Evolutionary conservation across 1,139 yeast genomes (phyloP).

Genomic region (Hyphopichia wangnamkhiaoensis): DNA sequence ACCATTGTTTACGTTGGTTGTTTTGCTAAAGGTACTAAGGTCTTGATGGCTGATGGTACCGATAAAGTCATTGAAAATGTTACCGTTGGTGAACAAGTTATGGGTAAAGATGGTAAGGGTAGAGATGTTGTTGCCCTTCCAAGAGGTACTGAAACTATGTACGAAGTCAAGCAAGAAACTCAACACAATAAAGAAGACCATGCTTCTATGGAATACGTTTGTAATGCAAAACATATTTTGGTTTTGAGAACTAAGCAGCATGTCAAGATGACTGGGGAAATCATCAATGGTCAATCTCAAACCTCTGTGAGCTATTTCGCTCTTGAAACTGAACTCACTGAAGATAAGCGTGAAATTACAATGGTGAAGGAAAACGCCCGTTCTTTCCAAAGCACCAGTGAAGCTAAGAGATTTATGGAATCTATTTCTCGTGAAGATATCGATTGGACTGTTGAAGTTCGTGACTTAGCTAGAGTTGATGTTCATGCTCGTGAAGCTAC

Average conservation of each 20-base stretch:
- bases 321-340: constrained; percentile 6
- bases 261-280: constrained; percentile 12
- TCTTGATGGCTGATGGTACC: constrained; percentile 43
- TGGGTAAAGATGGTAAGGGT: constrained; percentile 45
- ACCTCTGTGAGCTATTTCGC: constrained; percentile 23
- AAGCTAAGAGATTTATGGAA: constrained; percentile 19
- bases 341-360: constrained; percentile 10
- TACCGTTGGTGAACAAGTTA: constrained; percentile 36
- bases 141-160: constrained; percentile 42
- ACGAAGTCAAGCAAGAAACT: constrained; percentile 27
- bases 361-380: constrained; percentile 16
- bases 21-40: constrained; percentile 37
- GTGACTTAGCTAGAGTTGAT: constrained; percentile 21
- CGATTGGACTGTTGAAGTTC: constrained; percentile 38
- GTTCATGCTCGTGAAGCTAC: constrained; percentile 22
- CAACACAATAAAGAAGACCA: constrained; percentile 10
- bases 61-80: constrained; percentile 32
- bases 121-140: constrained; percentile 42
- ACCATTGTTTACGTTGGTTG: constrained; percentile 92
- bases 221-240: constrained; percentile 34
- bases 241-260: constrained; percentile 26
- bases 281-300: constrained; percentile 11
- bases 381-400: constrained; percentile 13
- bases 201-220: constrained; percentile 24
- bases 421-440: constrained; percentile 15